phyloP scores from a whole-genome alignment of 1,284 basidiomycete species.

The Leucoagaricus sp. region DNA sequence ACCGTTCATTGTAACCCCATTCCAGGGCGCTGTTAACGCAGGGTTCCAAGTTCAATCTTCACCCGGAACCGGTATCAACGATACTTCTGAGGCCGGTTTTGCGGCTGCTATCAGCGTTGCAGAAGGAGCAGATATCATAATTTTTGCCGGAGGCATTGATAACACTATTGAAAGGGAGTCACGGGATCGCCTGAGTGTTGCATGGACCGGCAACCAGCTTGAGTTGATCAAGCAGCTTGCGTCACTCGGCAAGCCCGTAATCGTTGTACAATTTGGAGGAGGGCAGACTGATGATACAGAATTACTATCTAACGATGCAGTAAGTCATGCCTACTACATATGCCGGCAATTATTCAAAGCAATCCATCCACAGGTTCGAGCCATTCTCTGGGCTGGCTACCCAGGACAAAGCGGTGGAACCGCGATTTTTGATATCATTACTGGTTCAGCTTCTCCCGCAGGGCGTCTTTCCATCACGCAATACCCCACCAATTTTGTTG shows the following conservation, averaged over 20 bases:
- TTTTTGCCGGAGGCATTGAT: constrained; percentile 63
- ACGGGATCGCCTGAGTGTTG: constrained; percentile 49
- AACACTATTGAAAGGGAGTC: constrained; percentile 52
- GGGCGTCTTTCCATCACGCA: constrained; percentile 56
- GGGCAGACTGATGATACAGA: constrained; percentile 53
- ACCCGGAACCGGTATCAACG: constrained; percentile 42
- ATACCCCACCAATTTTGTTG: constrained; percentile 51
- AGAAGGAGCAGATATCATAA: constrained; percentile 55
- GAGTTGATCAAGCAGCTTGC: constrained; percentile 47
- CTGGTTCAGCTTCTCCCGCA: constrained; percentile 50
- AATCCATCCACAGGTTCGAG: constrained; percentile 41
- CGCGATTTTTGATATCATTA: constrained; percentile 51
- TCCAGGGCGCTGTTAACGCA: constrained; percentile 46
- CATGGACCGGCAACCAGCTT: constrained; percentile 58
- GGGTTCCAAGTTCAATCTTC: constrained; percentile 48
- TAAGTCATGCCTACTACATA: constrained; percentile 24
- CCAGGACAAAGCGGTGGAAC: constrained; percentile 55
- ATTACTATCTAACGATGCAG: constrained; percentile 45
- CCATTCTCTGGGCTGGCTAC: constrained; percentile 57
- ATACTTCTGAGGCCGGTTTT: constrained; percentile 43
- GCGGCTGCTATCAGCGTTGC: constrained; percentile 66
- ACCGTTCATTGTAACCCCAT: constrained; percentile 54
- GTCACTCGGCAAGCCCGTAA: constrained; percentile 47
- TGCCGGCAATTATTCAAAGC: background rate
- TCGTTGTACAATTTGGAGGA: constrained; percentile 57